These are phyloP conservation scores for Calonectria honghensis DNA, from an alignment of 2,329 filamentous ascomycete species.

Conservation along the genomic window DNA sequence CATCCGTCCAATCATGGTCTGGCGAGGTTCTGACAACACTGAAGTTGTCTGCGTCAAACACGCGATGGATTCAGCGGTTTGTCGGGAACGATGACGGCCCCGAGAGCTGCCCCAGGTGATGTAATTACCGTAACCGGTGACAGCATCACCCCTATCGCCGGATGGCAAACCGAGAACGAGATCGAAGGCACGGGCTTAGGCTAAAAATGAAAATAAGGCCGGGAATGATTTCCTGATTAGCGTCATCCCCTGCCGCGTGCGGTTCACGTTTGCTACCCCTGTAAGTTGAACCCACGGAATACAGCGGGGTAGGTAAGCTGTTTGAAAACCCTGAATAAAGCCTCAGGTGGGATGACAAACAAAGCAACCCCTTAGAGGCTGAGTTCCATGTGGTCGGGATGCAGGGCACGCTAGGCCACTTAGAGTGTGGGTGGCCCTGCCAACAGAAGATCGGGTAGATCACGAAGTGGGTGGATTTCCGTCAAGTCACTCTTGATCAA, in stretches of 20 bases:
- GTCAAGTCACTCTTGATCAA: background rate
- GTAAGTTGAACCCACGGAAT: background rate
- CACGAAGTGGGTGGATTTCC: background rate
- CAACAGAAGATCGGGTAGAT: conserved; percentile 2
- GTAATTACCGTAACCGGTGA: background rate
- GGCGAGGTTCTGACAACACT: background rate
- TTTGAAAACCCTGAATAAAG: background rate
- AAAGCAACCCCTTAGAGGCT: background rate
- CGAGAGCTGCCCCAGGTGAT: background rate
- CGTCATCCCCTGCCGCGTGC: background rate
- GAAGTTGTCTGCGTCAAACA: background rate
- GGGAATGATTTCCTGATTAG: background rate
- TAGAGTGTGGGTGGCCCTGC: background rate
- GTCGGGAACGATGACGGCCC: background rate
- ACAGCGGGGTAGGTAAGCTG: background rate
- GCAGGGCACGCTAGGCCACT: background rate
- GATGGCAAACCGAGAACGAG: background rate
- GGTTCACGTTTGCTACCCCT: background rate
- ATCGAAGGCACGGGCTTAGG: background rate
- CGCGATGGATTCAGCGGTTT: background rate
- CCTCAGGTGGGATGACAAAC: background rate
- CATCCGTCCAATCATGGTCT: background rate
- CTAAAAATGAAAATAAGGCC: background rate
- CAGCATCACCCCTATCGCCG: background rate
- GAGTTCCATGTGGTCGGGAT: background rate